Evolutionary conservation across 2,329 filamentous ascomycete species (phyloP).

Genomic region (Fusarium pseudonygamai): DNA sequence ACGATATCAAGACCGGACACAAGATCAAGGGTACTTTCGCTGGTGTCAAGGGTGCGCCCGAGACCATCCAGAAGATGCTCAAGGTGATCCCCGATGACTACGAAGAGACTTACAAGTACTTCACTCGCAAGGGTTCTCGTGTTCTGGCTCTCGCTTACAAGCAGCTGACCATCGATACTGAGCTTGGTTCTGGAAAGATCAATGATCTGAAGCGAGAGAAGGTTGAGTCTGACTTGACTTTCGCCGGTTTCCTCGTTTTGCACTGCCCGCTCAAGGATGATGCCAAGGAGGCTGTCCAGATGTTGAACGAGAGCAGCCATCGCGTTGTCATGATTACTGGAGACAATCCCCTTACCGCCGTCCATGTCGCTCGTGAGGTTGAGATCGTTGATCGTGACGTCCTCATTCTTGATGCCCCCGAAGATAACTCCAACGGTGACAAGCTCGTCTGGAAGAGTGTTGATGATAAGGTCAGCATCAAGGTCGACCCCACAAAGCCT

Average conservation of each 20-base stretch:
- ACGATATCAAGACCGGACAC: constrained; percentile 76
- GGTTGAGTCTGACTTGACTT: constrained; percentile 83
- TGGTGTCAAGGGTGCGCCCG: constrained; percentile 94
- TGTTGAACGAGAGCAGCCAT: constrained; percentile 99
- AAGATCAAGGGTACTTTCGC: constrained; percentile 89
- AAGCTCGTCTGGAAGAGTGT: constrained; percentile 94
- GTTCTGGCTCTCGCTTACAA: constrained; percentile 95
- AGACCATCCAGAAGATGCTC: constrained; percentile 96
- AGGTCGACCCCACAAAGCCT: constrained; percentile 83
- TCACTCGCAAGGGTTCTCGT: constrained; percentile 93
- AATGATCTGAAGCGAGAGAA: constrained; percentile 95
- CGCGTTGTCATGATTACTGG: constrained; percentile 99
- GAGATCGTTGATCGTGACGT: constrained; percentile 98
- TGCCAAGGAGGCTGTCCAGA: constrained; percentile 90
- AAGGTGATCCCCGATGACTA: constrained; percentile 84
- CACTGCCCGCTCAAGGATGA: constrained; percentile 97
- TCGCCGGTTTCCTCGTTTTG: constrained; percentile 94
- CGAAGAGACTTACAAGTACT: constrained; percentile 98
- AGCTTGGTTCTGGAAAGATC: constrained; percentile 84
- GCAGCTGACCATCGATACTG: constrained; percentile 81
- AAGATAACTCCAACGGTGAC: constrained; percentile 83
- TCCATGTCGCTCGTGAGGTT: constrained; percentile 93
- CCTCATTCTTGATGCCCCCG: constrained; percentile 92
- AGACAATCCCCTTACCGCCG: constrained; percentile 95
- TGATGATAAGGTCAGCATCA: constrained; percentile 86